phyloP scores from a whole-genome alignment of 495 filamentous ascomycete genomes.

The Tuber brumale region DNA sequence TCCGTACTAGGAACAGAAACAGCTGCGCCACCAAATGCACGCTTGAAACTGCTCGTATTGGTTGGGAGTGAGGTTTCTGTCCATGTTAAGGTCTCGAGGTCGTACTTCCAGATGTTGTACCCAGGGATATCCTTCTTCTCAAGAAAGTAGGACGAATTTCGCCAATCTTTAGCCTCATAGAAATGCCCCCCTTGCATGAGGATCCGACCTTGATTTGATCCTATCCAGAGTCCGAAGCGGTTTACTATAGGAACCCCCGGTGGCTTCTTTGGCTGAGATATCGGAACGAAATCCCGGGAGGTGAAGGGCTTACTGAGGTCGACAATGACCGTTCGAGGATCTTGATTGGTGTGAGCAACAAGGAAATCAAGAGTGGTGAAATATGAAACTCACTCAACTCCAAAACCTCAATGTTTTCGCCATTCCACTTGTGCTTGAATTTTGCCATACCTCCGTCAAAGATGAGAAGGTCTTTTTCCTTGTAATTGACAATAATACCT shows the following conservation, averaged over 20 bases:
- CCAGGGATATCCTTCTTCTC: slow-evolving; percentile 8
- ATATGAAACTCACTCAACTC: slow-evolving; percentile 19
- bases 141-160: slow-evolving; percentile 16
- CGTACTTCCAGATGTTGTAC: slow-evolving; percentile 24
- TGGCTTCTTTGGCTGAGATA: slow-evolving; percentile 12
- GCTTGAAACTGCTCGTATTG: slow-evolving; percentile 1
- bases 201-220: slow-evolving; percentile 9
- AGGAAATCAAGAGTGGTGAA: not conserved
- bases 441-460: slow-evolving; percentile 22
- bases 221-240: slow-evolving; percentile 16
- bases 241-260: slow-evolving; percentile 15
- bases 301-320: slow-evolving; percentile 14
- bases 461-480: slow-evolving; percentile 11
- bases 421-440: slow-evolving; percentile 1
- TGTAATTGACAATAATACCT: slow-evolving; percentile 14
- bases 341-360: not conserved
- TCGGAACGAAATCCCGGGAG: slow-evolving; percentile 5
- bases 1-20: slow-evolving; percentile 14
- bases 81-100: slow-evolving; percentile 9
- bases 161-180: slow-evolving; percentile 13
- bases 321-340: slow-evolving; percentile 19
- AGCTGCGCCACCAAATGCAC: slow-evolving; percentile 7
- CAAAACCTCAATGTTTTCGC: slow-evolving; percentile 3
- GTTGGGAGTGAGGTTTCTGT: not conserved
- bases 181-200: slow-evolving; percentile 24